A percentile compares a stretch with the other conserved stretches of the same genome.
These are phyloP conservation scores for Sphaerosporella brunnea DNA, from an alignment of 495 filamentous ascomycete species.

Conservation along the genomic window DNA sequence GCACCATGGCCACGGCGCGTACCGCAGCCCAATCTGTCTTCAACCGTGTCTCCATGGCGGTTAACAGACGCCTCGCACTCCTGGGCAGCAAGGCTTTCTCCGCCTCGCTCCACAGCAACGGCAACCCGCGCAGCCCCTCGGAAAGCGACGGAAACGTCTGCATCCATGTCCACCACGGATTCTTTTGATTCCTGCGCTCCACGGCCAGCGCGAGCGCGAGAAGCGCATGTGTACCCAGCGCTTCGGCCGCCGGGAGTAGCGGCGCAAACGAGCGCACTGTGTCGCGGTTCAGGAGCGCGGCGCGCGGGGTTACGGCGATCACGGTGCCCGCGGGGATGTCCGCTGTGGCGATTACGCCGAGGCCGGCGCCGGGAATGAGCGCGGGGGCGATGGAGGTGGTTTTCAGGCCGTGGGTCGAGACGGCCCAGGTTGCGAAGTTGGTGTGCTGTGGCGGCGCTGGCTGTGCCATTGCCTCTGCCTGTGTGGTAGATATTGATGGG, in stretches of 20 bases:
- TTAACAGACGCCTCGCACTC: background rate
- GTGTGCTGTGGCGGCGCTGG: slow-evolving; percentile 2
- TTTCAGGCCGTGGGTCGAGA: background rate
- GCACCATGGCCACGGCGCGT: slow-evolving; percentile 31
- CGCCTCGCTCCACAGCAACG: background rate
- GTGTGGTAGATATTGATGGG: no score
- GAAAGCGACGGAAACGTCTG: background rate
- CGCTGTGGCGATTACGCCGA: background rate
- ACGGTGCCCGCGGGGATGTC: background rate
- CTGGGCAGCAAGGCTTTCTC: background rate
- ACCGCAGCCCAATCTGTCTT: slow-evolving; percentile 42
- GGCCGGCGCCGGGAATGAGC: background rate
- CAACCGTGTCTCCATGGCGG: slow-evolving; percentile 41
- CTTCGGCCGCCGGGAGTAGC: background rate
- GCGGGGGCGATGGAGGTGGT: background rate
- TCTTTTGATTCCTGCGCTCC: background rate
- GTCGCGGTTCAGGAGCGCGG: background rate
- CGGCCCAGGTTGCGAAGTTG: background rate
- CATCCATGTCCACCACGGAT: background rate
- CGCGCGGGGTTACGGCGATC: background rate
- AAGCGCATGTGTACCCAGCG: background rate
- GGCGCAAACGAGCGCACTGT: background rate
- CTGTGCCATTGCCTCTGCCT: no score
- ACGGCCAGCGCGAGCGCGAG: background rate
- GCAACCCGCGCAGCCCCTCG: background rate